phyloP scores from a whole-genome alignment of 345 rosid species.

The Anastatica hierochuntica region DNA sequence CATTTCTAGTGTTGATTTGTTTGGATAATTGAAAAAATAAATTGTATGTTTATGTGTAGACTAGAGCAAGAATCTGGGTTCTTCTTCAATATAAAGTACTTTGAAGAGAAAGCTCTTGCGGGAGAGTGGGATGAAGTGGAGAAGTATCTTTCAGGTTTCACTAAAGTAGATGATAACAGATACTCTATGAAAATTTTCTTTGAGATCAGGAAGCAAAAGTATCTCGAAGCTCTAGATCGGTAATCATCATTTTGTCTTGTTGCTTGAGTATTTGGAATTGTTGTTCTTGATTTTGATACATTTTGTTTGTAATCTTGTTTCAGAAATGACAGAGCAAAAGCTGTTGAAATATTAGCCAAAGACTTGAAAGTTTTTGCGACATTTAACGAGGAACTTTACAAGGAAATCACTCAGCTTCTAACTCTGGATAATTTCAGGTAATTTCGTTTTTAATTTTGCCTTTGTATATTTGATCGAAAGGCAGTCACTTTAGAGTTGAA shows the following conservation, averaged over 20 bases:
- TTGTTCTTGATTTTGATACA: conserved; percentile 1
- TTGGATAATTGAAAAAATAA: not conserved
- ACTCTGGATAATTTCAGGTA: conserved; percentile 82
- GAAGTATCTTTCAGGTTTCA: conserved; percentile 74
- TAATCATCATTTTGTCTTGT: conserved; percentile 2
- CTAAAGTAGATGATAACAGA: conserved; percentile 88
- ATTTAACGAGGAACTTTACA: conserved; percentile 77
- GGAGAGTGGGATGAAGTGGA: conserved; percentile 99
- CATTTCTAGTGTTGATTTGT: not conserved
- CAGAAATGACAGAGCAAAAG: conserved; percentile 80
- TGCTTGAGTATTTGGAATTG: not conserved
- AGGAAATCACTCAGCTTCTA: conserved; percentile 85
- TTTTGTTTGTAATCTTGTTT: not conserved
- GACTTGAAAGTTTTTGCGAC: conserved; percentile 85
- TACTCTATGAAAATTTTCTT: conserved; percentile 51
- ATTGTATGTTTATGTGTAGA: conserved; percentile 27
- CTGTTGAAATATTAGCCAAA: conserved; percentile 71
- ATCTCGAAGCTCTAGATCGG: conserved; percentile 56
- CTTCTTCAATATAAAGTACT: conserved; percentile 77
- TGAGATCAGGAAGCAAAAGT: conserved; percentile 53
- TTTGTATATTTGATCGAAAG: not conserved
- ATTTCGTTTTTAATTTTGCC: not conserved
- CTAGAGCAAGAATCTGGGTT: conserved; percentile 88
- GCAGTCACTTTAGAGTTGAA: not conserved
- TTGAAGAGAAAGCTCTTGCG: conserved; percentile 76